Evolutionary conservation across 306 rosid species (phyloP).

Genomic region (Dicorynia guianensis): DNA sequence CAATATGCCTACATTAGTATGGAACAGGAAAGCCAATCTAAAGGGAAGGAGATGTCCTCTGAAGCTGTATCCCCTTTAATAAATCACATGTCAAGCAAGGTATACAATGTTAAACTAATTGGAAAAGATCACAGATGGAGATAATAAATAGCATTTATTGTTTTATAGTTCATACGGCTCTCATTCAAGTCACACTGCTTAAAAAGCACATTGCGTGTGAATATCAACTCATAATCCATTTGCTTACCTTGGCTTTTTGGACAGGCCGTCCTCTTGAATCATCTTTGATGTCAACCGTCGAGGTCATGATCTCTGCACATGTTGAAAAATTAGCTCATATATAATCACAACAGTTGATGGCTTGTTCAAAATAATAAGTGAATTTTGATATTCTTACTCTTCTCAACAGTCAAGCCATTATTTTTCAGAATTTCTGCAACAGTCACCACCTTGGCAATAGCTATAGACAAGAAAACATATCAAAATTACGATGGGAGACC

Average conservation of each 20-base stretch:
- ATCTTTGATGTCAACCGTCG: slow-evolving; percentile 73
- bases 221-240: neutral
- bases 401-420: slow-evolving; percentile 69
- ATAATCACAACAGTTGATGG: neutral
- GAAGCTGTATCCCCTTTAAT: neutral
- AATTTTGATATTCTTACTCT: slow-evolving; percentile 46
- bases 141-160: neutral
- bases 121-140: neutral
- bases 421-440: slow-evolving; percentile 72
- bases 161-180: no score
- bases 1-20: neutral
- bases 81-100: slow-evolving; percentile 8
- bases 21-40: neutral
- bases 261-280: slow-evolving; percentile 69
- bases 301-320: slow-evolving; percentile 60
- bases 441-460: slow-evolving; percentile 71
- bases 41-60: neutral
- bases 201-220: neutral
- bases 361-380: neutral
- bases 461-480: slow-evolving; percentile 39
- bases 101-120: neutral
- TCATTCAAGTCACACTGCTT: neutral
- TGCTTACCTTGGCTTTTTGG: slow-evolving; percentile 56
- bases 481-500: neutral
- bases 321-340: slow-evolving; percentile 6